These are phyloP conservation scores for Xylaria sp. DNA, from an alignment of 2,329 filamentous ascomycete genomes.

Conservation along the genomic window DNA sequence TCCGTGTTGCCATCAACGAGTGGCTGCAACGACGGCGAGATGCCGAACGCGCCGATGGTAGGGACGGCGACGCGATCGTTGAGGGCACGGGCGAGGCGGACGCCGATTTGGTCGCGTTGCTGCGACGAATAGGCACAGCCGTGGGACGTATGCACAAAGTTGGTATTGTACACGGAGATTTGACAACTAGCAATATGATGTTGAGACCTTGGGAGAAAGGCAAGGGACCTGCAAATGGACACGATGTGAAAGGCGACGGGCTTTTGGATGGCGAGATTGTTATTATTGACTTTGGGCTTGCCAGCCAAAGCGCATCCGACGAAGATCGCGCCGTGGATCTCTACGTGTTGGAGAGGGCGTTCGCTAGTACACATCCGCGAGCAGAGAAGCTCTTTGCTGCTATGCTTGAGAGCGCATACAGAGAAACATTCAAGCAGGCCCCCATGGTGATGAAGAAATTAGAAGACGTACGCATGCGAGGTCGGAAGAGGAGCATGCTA, in stretches of 20 bases:
- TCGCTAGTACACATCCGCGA: slow-evolving; percentile 90
- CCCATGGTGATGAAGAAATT: slow-evolving; percentile 77
- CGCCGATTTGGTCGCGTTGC: slow-evolving; percentile 61
- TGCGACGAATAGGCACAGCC: slow-evolving; percentile 72
- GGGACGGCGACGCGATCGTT: slow-evolving; percentile 39
- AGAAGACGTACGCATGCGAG: slow-evolving; percentile 91
- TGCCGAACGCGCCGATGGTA: slow-evolving; percentile 34
- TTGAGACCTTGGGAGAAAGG: slow-evolving; percentile 54
- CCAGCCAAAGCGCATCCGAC: slow-evolving; percentile 78
- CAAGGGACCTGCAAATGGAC: slow-evolving; percentile 23
- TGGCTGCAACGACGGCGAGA: slow-evolving; percentile 62
- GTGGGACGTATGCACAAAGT: slow-evolving; percentile 79
- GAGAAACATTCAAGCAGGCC: slow-evolving; percentile 75
- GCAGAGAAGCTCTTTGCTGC: slow-evolving; percentile 78
- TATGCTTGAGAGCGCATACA: slow-evolving; percentile 74
- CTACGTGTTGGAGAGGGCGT: slow-evolving; percentile 93
- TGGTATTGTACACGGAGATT: slow-evolving; percentile 92
- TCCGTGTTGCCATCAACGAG: slow-evolving; percentile 71
- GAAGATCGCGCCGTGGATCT: slow-evolving; percentile 96
- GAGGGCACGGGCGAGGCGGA: slow-evolving; percentile 50
- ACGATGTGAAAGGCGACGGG: slow-evolving; percentile 28
- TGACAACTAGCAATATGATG: slow-evolving; percentile 98
- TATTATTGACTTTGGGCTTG: slow-evolving; percentile 93
- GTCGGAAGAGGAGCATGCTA: slow-evolving; percentile 95
- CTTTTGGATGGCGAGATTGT: slow-evolving; percentile 75